A percentile compares a stretch with the other conserved stretches of the same genome.
phyloP scores from a whole-genome alignment of 441 rosid genomes.

The Kokia cookei region DNA sequence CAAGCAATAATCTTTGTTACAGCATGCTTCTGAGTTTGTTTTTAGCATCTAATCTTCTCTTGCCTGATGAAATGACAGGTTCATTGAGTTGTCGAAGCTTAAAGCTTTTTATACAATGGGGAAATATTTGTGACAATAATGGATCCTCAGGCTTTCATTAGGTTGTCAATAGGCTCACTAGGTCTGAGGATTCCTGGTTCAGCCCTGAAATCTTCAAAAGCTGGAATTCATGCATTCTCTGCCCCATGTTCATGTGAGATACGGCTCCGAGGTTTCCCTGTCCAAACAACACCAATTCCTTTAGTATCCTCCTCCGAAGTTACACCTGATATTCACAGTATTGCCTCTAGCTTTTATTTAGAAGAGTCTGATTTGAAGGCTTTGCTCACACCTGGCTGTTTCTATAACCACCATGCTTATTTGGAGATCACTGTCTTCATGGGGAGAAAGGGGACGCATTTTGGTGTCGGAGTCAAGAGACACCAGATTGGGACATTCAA shows the following conservation, averaged over 20 bases:
- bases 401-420: constrained; percentile 57
- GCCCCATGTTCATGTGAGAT: constrained; percentile 72
- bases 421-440: constrained; percentile 64
- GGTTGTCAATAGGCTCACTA: constrained; percentile 78
- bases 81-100: constrained; percentile 19
- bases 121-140: constrained; percentile 49
- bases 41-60: not conserved
- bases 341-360: constrained; percentile 74
- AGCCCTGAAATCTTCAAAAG: constrained; percentile 31
- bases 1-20: not conserved
- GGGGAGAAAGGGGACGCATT: constrained; percentile 60
- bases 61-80: constrained; percentile 17
- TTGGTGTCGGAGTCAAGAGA: constrained; percentile 70
- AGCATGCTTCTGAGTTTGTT: not conserved
- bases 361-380: constrained; percentile 84
- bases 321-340: constrained; percentile 63
- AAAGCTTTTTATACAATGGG: constrained; percentile 40
- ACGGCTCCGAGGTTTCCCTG: constrained; percentile 84
- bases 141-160: constrained; percentile 96
- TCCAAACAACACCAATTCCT: constrained; percentile 66
- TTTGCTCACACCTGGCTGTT: constrained; percentile 69
- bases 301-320: constrained; percentile 65
- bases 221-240: constrained; percentile 43
- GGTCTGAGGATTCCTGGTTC: constrained; percentile 66
- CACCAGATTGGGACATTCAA: constrained; percentile 80